Percentiles rank a stretch among this genome's conserved stretches.
phyloP scores from a whole-genome alignment of 768 basidiomycete genomes.

The Suillus hirtellus region DNA sequence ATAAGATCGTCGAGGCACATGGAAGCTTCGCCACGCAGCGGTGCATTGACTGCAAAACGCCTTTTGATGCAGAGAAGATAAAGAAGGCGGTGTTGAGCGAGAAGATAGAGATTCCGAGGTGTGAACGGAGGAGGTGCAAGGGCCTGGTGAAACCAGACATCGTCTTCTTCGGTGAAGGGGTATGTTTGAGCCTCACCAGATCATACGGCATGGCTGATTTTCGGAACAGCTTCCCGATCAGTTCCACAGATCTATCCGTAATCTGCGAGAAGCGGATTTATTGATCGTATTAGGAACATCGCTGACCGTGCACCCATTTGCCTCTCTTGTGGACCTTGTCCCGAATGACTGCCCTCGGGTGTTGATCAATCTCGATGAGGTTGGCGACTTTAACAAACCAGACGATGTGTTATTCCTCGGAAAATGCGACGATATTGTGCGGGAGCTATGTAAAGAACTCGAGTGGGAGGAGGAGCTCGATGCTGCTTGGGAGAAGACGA shows the following conservation, averaged over 20 bases:
- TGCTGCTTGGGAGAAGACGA: constrained; percentile 55
- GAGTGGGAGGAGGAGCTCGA: constrained; percentile 74
- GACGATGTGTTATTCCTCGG: constrained; percentile 68
- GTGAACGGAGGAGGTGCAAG: constrained; percentile 49
- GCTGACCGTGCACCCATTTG: constrained; percentile 85
- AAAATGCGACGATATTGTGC: constrained; percentile 69
- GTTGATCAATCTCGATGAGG: constrained; percentile 85
- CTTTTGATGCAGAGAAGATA: constrained; percentile 70
- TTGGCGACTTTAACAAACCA: constrained; percentile 62
- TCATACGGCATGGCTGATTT: constrained; percentile 4
- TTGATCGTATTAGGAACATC: constrained; percentile 92
- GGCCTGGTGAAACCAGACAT: constrained; percentile 93
- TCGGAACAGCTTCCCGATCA: constrained; percentile 61
- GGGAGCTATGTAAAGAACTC: constrained; percentile 60
- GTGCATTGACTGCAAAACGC: constrained; percentile 71
- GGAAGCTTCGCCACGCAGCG: constrained; percentile 89
- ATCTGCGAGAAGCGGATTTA: constrained; percentile 71
- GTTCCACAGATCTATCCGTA: constrained; percentile 60
- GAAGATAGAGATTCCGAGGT: constrained; percentile 57
- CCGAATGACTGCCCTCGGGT: constrained; percentile 67
- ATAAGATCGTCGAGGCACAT: constrained; percentile 90
- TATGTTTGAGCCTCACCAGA: constrained; percentile 34
- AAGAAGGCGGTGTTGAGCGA: constrained; percentile 58
- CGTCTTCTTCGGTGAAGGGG: constrained; percentile 87
- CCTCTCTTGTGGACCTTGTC: constrained; percentile 65